phyloP scores from a whole-genome alignment of 805 yeast genomes.

The Schwanniomyces vanrijiae region DNA sequence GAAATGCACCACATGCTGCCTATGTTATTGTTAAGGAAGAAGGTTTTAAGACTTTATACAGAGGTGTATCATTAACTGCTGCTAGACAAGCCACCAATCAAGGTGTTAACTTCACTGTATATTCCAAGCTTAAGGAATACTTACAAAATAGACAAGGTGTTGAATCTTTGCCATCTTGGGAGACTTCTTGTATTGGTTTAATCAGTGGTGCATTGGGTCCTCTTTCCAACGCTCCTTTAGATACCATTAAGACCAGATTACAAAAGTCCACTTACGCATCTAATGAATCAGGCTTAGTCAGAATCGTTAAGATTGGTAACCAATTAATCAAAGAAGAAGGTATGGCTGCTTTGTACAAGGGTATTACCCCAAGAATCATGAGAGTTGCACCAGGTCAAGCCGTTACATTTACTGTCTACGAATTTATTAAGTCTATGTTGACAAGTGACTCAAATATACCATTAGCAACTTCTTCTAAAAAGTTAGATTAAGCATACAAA shows the following conservation, averaged over 20 bases:
- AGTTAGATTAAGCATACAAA: conserved; percentile 4
- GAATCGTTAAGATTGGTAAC: conserved; percentile 77
- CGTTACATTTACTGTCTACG: conserved; percentile 96
- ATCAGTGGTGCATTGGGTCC: conserved; percentile 97
- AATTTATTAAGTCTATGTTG: conserved; percentile 72
- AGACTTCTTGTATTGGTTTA: conserved; percentile 88
- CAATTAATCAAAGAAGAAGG: conserved; percentile 90
- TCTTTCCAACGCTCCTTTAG: conserved; percentile 94
- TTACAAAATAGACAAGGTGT: conserved; percentile 61
- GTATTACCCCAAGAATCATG: conserved; percentile 98
- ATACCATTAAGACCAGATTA: conserved; percentile 94
- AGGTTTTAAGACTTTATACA: conserved; percentile 83
- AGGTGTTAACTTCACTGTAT: conserved; percentile 96
- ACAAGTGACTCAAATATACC: conserved; percentile 24
- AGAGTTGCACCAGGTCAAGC: conserved; percentile 99
- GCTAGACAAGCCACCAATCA: conserved; percentile 98
- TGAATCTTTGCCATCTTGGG: conserved; percentile 81
- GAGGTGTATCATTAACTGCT: conserved; percentile 95
- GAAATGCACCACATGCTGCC: conserved; percentile 90
- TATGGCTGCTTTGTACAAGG: conserved; percentile 46
- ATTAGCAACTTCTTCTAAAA: not conserved
- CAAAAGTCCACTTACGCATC: conserved; percentile 79
- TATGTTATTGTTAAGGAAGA: conserved; percentile 84
- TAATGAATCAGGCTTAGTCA: conserved; percentile 67
- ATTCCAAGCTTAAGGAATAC: conserved; percentile 75